Evolutionary conservation across 2,329 filamentous ascomycete genomes (phyloP).

Genomic region (Hypomyces rosellus): DNA sequence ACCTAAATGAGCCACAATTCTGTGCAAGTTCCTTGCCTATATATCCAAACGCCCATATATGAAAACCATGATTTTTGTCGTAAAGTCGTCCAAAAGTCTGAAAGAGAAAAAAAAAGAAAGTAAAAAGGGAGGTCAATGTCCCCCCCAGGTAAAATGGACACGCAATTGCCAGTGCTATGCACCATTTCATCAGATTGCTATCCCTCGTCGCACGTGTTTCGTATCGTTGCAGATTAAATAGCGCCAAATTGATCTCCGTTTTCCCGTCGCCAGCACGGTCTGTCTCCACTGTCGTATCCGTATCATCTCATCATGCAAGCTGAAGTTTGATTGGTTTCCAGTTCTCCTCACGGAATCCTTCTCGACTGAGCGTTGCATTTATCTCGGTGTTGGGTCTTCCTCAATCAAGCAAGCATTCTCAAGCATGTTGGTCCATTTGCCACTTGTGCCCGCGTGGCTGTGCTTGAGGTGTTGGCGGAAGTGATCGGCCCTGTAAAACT

Average conservation of each 20-base stretch:
- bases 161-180: too few species aligned
- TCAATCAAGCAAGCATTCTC: conserved; percentile 96
- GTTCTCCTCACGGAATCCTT: not conserved
- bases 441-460: conserved; percentile 90
- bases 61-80: not conserved
- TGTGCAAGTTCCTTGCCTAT: not conserved
- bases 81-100: not conserved
- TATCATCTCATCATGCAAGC: conserved; percentile 1
- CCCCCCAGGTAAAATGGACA: too few species aligned
- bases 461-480: conserved; percentile 98
- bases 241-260: too few species aligned
- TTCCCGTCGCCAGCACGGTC: too few species aligned
- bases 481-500: conserved; percentile 95
- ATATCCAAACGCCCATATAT: not conserved
- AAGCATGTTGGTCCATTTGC: conserved; percentile 98
- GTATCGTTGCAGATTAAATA: too few species aligned
- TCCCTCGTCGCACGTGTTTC: too few species aligned
- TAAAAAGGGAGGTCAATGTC: too few species aligned
- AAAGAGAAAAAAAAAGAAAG: too few species aligned
- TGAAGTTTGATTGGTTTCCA: not conserved
- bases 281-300: too few species aligned
- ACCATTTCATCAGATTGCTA: too few species aligned
- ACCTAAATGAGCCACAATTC: not conserved
- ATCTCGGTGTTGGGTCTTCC: conserved; percentile 50
- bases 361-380: conserved; percentile 7